phyloP scores from a whole-genome alignment of 371 early-diverging fungal genomes.

The Rhizopus microsporus region DNA sequence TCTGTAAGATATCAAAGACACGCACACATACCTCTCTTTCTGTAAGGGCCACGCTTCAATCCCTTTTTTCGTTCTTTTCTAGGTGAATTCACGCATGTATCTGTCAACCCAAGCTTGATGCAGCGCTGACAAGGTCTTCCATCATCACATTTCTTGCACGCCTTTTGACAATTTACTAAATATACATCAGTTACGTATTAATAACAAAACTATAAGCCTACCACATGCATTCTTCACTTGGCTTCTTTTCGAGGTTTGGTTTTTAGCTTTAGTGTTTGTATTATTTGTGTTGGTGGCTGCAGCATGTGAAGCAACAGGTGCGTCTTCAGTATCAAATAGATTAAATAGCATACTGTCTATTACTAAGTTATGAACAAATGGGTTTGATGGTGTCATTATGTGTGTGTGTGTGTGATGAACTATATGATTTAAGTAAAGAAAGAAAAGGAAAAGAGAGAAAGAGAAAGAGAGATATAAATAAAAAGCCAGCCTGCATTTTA shows the following conservation, averaged over 20 bases:
- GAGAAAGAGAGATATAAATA: too few species aligned
- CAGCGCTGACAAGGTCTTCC: constrained; percentile 63
- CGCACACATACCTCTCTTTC: constrained; percentile 10
- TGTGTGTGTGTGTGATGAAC: too few species aligned
- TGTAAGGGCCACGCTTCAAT: constrained; percentile 49
- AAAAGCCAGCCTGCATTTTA: too few species aligned
- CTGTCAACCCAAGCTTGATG: constrained; percentile 51
- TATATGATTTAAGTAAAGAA: too few species aligned
- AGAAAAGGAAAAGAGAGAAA: too few species aligned
- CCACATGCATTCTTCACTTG: constrained; percentile 17
- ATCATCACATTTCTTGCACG: constrained; percentile 59
- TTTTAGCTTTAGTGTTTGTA: neutral
- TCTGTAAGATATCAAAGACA: neutral
- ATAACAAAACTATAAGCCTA: neutral
- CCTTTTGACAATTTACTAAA: constrained; percentile 52
- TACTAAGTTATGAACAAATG: too few species aligned
- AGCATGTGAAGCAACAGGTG: constrained; percentile 53
- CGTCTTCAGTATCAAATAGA: too few species aligned
- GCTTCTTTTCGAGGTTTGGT: constrained; percentile 7
- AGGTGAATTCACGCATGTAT: constrained; percentile 56
- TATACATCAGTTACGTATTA: neutral
- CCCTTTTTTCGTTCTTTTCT: constrained; percentile 57
- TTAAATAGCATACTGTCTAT: too few species aligned
- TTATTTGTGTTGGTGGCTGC: constrained; percentile 24
- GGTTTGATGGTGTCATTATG: too few species aligned